Conservation (phyloP, 495 filamentous ascomycete genomes). For the Entonaema liquescens region DNA sequence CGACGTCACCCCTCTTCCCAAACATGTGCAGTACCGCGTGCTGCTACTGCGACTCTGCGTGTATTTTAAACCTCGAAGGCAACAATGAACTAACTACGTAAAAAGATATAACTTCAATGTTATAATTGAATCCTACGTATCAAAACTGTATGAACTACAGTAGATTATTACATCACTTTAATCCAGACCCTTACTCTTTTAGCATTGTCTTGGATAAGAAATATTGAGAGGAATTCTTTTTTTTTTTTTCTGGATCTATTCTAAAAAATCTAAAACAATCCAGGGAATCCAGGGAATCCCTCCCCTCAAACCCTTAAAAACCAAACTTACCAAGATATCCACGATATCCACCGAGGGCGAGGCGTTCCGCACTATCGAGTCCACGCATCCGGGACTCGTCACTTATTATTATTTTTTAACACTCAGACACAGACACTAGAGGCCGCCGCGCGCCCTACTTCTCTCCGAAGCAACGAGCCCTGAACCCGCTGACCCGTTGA, state of each 20-base stretch:
- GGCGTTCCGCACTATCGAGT: slow-evolving; percentile 40
- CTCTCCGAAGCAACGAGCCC: slow-evolving; percentile 21
- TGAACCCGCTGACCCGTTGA: too few species aligned
- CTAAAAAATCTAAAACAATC: slow-evolving; percentile 3
- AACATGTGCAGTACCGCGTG: slow-evolving; percentile 4
- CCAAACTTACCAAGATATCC: slow-evolving; percentile 15
- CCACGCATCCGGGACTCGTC: slow-evolving; percentile 38
- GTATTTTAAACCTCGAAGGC: slow-evolving; percentile 6
- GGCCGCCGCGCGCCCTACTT: slow-evolving; percentile 23
- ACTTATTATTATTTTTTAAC: too few species aligned
- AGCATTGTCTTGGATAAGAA: slow-evolving; percentile 27
- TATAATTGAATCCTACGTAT: slow-evolving; percentile 31
- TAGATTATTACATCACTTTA: slow-evolving; percentile 20
- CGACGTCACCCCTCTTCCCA: slow-evolving; percentile 35
- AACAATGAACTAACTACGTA: background rate
- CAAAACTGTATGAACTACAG: slow-evolving; percentile 6
- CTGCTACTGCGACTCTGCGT: too few species aligned
- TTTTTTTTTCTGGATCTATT: slow-evolving; percentile 3
- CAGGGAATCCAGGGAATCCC: slow-evolving; percentile 4
- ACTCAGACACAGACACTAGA: too few species aligned
- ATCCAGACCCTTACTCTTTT: slow-evolving; percentile 2
- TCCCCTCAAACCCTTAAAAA: background rate
- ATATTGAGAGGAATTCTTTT: slow-evolving; percentile 14
- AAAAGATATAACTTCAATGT: slow-evolving; percentile 12
- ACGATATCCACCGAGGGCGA: slow-evolving; percentile 26